Evolutionary conservation across 2,329 filamentous ascomycete genomes (phyloP).

Genomic region (Chalaropsis ovoidea): DNA sequence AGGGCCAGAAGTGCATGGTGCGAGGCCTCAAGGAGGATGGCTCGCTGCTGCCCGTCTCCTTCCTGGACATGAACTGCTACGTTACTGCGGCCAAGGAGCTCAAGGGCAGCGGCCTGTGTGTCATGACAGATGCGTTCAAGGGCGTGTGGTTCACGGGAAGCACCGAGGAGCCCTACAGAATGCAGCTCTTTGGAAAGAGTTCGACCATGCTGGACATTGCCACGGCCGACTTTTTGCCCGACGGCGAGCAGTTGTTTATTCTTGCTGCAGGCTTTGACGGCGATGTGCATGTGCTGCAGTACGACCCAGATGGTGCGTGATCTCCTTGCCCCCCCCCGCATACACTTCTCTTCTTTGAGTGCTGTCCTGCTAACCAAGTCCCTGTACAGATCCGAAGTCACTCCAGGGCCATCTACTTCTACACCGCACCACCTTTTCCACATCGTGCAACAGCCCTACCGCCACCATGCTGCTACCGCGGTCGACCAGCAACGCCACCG

Average conservation of each 20-base stretch:
- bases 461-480: conserved; percentile 66
- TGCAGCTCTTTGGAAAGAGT: conserved; percentile 86
- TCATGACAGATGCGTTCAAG: conserved; percentile 84
- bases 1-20: conserved; percentile 96
- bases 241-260: conserved; percentile 72
- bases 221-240: conserved; percentile 77
- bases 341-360: not conserved
- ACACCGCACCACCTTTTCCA: conserved; percentile 77
- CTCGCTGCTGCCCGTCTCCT: conserved; percentile 82
- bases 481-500: conserved; percentile 30
- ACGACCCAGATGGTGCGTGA: conserved; percentile 78
- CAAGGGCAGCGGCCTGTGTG: conserved; percentile 69
- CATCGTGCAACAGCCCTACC: conserved; percentile 66
- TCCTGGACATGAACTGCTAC: conserved; percentile 95
- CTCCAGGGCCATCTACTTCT: conserved; percentile 80
- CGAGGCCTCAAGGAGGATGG: conserved; percentile 92
- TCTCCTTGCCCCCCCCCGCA: not conserved
- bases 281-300: conserved; percentile 81
- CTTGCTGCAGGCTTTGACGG: conserved; percentile 75
- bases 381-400: conserved; percentile 68
- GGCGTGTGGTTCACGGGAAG: conserved; percentile 95
- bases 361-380: conserved; percentile 19
- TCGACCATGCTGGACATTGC: conserved; percentile 67
- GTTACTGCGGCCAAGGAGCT: conserved; percentile 78
- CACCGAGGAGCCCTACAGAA: conserved; percentile 90